Evolutionary conservation across 495 filamentous ascomycete species (phyloP), one percentile per base, ranked within the genome.

Genomic region (Neurospora pannonica): DNA sequence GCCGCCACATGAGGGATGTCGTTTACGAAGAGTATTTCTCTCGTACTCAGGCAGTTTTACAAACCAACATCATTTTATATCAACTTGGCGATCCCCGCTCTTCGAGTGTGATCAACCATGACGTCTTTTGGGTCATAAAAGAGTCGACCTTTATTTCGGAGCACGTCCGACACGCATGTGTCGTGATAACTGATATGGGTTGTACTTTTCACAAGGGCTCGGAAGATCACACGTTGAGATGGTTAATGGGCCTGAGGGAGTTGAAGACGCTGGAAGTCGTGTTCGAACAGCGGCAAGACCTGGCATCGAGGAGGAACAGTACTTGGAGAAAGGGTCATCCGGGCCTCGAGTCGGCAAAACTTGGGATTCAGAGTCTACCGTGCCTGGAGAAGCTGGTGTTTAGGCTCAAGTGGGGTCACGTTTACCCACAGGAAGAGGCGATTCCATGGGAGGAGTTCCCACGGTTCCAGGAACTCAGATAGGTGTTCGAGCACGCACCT

Each of bases 281-380:
- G 46, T 54, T 54, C 21, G 46, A 54, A 28, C 46, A 24, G 21
- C 7, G 19, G 42, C 42, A n/a, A 46, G 0, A 4, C 42, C 17
- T 1, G 19, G 42, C 0, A 46, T 46, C 7, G 42, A 46, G 42
- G 10, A 46, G 0, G 7, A 1, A 1, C 0, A 24, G 0, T 54
- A 24, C 0, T 0, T 54, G 21, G 46, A 6, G 4, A 1, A 28
- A 54, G 21, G 46, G 10, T 3, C 10, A 24, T 1, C 46, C 10
- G 21, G 21, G 46, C 21, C 21, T 54, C 21, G 21, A 28, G 46
- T 24, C 4, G 46, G 46, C 46, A 54, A 54, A 28, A 28, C 21
- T 13, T 28, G 21, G 0, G 21, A 13, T 54, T 54, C 21, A 13
- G 46, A 54, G 46, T 28, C 46, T 54, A 11, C 46, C 46, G 21